phyloP scores from a whole-genome alignment of 345 rosid genomes.

The Arabidopsis arenosa region DNA sequence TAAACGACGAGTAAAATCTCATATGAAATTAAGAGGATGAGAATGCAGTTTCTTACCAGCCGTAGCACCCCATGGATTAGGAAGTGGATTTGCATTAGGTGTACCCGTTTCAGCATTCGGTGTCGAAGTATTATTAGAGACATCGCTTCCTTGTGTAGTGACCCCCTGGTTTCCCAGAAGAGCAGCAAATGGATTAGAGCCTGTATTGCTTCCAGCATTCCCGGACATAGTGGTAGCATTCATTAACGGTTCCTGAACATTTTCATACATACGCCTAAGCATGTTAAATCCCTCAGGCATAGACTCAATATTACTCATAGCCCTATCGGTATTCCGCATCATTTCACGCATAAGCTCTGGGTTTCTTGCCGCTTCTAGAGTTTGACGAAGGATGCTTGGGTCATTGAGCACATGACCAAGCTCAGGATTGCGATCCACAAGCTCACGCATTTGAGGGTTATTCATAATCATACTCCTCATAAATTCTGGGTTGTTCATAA shows the following conservation, averaged over 20 bases:
- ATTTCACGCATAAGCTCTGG: conserved; percentile 97
- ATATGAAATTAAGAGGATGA: conserved; percentile 6
- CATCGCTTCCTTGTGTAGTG: conserved; percentile 50
- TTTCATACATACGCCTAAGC: conserved; percentile 94
- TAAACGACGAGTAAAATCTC: background rate
- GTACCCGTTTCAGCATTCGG: conserved; percentile 52
- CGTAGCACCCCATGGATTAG: conserved; percentile 77
- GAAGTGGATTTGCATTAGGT: conserved; percentile 64
- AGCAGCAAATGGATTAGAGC: conserved; percentile 69
- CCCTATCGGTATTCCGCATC: conserved; percentile 88
- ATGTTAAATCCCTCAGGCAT: conserved; percentile 89
- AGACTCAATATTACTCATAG: conserved; percentile 90
- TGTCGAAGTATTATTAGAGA: conserved; percentile 54
- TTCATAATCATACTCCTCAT: conserved; percentile 79
- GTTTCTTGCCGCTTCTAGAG: conserved; percentile 85
- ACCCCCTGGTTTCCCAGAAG: conserved; percentile 60
- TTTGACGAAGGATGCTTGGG: conserved; percentile 80
- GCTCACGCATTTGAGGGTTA: conserved; percentile 94
- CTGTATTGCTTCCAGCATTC: conserved; percentile 55
- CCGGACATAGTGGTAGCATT: conserved; percentile 81
- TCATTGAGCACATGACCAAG: conserved; percentile 87
- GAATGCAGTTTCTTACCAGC: conserved; percentile 48
- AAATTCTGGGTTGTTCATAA: conserved; percentile 87
- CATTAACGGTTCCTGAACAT: conserved; percentile 81
- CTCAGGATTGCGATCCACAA: conserved; percentile 91